A percentile compares a stretch with the other conserved stretches of the same genome.
Conservation (phyloP, 495 filamentous ascomycete genomes). For the Podospora sp. region DNA sequence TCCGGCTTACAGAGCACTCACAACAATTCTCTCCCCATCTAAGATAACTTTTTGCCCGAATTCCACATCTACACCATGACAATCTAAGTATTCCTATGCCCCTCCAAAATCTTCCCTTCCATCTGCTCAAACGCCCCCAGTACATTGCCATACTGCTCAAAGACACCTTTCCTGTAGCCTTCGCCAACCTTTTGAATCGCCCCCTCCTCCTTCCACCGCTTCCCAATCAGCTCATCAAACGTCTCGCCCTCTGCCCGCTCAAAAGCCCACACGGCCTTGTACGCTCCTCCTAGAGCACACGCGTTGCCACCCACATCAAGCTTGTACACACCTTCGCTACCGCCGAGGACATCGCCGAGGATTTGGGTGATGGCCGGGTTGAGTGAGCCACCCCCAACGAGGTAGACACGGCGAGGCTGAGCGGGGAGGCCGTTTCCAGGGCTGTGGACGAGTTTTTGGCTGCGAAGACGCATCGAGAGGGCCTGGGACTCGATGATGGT, state of each 20-base stretch:
- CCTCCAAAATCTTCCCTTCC: slow-evolving; percentile 67
- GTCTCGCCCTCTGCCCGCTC: slow-evolving; percentile 69
- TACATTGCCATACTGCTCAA: slow-evolving; percentile 73
- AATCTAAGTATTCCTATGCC: slow-evolving; percentile 29
- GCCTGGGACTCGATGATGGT: slow-evolving; percentile 93
- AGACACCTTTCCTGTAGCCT: slow-evolving; percentile 75
- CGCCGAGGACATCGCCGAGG: slow-evolving; percentile 84
- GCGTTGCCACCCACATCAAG: slow-evolving; percentile 96
- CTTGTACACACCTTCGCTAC: slow-evolving; percentile 84
- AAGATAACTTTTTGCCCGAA: background rate
- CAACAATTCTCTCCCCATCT: no score
- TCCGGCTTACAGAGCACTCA: no score
- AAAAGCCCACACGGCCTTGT: slow-evolving; percentile 92
- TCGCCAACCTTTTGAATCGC: slow-evolving; percentile 80
- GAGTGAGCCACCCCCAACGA: slow-evolving; percentile 86
- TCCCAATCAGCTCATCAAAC: slow-evolving; percentile 84
- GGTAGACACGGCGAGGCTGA: slow-evolving; percentile 87
- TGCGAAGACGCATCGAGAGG: slow-evolving; percentile 83
- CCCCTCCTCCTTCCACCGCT: slow-evolving; percentile 81
- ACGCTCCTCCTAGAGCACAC: slow-evolving; percentile 92
- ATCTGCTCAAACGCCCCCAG: slow-evolving; percentile 78
- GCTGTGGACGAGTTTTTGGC: slow-evolving; percentile 68
- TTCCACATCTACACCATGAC: background rate
- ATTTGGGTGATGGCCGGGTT: slow-evolving; percentile 84
- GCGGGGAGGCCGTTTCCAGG: slow-evolving; percentile 62